Base-by-base conservation (phyloP, 345 rosid genomes). In the Theobroma cacao region DNA sequence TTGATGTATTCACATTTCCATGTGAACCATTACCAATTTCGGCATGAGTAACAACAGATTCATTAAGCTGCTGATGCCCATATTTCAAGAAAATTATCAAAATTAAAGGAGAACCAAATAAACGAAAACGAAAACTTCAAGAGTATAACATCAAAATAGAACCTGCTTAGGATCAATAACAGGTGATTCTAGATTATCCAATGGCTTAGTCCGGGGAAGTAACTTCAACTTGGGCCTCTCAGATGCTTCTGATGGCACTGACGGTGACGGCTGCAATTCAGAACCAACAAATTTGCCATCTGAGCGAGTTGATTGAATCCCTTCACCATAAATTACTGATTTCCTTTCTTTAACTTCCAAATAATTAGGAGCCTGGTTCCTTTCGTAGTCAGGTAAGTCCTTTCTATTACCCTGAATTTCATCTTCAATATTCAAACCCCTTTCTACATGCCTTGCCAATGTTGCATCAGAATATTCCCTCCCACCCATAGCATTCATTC, bases 221-320 rank as follows among this genome's bases (percentile, higher is more conserved):
- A 94, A 84, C 85, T 85, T 92, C 77, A 94, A 82, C 86, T 89
- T 92, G 71, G 93, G 94, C 52, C 95, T 81, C 76, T 89, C 95
- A 58, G 61, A 76, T 58, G 75, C 78, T 88, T 88, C 94, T 64
- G 87, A 79, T 70, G 80, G 82, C 68, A 79, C 80, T 17, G 75
- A 62, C 69, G 82, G 79, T 72, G 77, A 65, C 69, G 82, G 75
- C 50, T 85, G 89, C 82, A 84, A 72, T 11, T 83, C 80, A 66
- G 84, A 55, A 62, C 83, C 81, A 79, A 84, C 76, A 82, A 78
- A 75, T 77, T 82, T 90, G 5, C 68, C 82, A 50, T 89, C 89
- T 72, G 87, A 38, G 69, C 60, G 77, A 56, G 56, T 72, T 71
- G 80, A 81, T 76, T 80, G 88, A 85, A 72, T 74, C 66, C 82